Evolutionary conservation across 139 green algal species (phyloP).

Genomic region (Micractinium conductrix): DNA sequence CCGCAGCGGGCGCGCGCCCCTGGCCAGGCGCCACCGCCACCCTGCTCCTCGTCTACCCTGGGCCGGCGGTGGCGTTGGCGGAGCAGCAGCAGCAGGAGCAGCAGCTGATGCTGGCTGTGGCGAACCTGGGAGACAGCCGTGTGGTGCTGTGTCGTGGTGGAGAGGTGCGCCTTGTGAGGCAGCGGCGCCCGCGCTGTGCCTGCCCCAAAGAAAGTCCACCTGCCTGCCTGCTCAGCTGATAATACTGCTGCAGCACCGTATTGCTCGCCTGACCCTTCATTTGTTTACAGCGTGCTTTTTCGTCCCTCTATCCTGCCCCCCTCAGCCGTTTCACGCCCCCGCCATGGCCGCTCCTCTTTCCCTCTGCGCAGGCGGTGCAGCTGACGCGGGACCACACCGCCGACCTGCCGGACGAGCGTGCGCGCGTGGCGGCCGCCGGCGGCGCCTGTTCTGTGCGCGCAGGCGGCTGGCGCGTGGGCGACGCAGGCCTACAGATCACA

Average conservation of each 20-base stretch:
- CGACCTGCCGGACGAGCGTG: constrained; percentile 71
- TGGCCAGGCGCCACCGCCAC: constrained; percentile 84
- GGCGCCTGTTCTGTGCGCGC: constrained; percentile 48
- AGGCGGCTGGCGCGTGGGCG: constrained; percentile 81
- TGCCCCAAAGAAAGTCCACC: no score
- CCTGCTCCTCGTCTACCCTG: constrained; percentile 55
- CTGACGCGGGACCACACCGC: constrained; percentile 88
- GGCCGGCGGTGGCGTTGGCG: not conserved
- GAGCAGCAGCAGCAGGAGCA: not conserved
- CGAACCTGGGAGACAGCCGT: constrained; percentile 91
- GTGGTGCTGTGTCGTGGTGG: constrained; percentile 77
- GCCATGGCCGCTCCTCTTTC: not conserved
- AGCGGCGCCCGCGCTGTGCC: no score
- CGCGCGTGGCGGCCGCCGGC: constrained; percentile 67
- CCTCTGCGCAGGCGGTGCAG: constrained; percentile 42
- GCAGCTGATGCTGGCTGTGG: constrained; percentile 65
- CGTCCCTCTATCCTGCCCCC: not conserved
- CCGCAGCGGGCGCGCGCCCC: constrained; percentile 36
- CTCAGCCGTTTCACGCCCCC: no score
- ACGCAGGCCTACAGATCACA: constrained; percentile 75
- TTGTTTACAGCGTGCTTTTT: not conserved
- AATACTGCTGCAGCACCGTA: no score
- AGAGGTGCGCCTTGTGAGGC: constrained; percentile 7
- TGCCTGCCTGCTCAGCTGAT: not conserved
- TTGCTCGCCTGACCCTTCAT: no score